Conservation (phyloP, 2,329 filamentous ascomycete genomes). For the Meredithiella fracta region DNA sequence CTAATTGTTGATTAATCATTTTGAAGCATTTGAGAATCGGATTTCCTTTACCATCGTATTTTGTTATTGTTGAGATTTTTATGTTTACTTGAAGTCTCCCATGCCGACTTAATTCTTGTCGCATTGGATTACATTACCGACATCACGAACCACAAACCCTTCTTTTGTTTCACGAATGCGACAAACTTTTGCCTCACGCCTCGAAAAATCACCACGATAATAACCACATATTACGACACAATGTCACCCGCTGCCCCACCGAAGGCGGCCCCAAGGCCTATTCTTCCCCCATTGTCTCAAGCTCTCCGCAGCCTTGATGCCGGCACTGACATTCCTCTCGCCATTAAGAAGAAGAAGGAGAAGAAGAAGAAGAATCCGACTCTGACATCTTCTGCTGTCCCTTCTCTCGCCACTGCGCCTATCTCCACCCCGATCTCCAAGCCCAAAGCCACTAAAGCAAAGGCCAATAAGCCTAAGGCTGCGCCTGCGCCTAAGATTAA, state of each 20-base stretch:
- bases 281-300: neutral
- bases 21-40: too few relatives aligned
- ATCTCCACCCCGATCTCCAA: neutral
- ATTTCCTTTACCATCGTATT: neutral
- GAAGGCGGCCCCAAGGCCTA: neutral
- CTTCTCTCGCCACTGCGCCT: neutral
- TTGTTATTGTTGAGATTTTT: neutral
- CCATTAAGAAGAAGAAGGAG: conserved; percentile 11
- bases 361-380: conserved; percentile 7
- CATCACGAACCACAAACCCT: neutral
- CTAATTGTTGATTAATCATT: too few relatives aligned
- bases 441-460: neutral
- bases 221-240: neutral
- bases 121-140: neutral
- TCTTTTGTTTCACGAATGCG: too few relatives aligned
- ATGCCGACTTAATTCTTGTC: neutral
- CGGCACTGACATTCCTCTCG: conserved; percentile 6
- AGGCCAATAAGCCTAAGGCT: neutral
- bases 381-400: neutral
- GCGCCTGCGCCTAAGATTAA: neutral
- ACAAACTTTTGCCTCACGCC: too few relatives aligned
- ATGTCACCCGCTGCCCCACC: neutral
- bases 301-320: conserved; percentile 1
- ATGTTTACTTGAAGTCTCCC: neutral
- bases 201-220: too few relatives aligned